Evolutionary conservation across 2,329 filamentous ascomycete species (phyloP).

Genomic region (Cercospora brassicicola): DNA sequence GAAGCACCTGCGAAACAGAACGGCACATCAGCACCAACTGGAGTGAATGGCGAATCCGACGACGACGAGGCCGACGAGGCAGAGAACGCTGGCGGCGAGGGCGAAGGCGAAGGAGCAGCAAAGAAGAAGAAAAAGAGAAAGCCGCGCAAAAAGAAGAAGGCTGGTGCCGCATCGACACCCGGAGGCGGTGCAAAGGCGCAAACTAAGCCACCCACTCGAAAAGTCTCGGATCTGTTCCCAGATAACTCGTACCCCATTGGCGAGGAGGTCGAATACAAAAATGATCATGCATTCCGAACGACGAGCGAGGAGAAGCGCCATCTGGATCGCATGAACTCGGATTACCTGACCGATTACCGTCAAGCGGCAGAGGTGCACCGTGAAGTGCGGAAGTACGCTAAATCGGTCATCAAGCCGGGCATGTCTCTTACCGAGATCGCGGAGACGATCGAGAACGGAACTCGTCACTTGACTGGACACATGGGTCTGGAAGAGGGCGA

Average conservation of each 20-base stretch:
- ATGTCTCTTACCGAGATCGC: constrained; percentile 52
- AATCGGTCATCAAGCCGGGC: constrained; percentile 54
- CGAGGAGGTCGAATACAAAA: constrained; percentile 48
- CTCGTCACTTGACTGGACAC: constrained; percentile 53
- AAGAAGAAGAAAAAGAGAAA: constrained; percentile 52
- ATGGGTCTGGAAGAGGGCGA: constrained; percentile 55
- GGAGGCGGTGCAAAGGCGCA: constrained; percentile 43
- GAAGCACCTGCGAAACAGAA: constrained; percentile 27
- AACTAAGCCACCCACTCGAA: constrained; percentile 50
- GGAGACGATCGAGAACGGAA: constrained; percentile 56
- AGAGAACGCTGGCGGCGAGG: constrained; percentile 30
- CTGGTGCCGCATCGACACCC: constrained; percentile 30
- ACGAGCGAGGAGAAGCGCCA: constrained; percentile 52
- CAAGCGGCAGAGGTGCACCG: constrained; percentile 59
- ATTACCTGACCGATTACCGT: constrained; percentile 56
- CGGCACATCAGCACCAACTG: constrained; percentile 28
- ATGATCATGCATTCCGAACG: constrained; percentile 49
- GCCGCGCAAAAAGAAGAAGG: constrained; percentile 47
- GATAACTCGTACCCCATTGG: constrained; percentile 48
- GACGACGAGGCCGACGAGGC: constrained; percentile 40
- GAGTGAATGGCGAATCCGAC: constrained; percentile 38
- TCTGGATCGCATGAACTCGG: constrained; percentile 47
- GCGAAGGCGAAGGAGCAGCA: constrained; percentile 35
- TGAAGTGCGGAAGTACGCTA: constrained; percentile 55
- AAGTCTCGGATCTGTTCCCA: constrained; percentile 50